These are phyloP conservation scores for Camellia sinensis DNA, from an alignment of 148 eudicot genomes.

Conservation along the genomic window DNA sequence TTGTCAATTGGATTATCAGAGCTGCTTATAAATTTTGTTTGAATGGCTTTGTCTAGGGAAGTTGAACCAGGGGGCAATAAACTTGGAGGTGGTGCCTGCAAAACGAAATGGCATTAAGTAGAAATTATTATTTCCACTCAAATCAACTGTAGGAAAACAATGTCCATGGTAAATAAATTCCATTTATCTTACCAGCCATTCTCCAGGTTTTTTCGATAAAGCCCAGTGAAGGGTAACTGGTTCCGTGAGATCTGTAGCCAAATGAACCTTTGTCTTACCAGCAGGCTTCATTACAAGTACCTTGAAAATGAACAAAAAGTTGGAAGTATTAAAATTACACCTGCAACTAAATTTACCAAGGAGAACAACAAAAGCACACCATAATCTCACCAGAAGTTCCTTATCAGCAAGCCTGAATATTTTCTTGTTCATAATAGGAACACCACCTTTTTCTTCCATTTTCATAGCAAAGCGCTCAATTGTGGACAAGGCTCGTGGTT, in stretches of 20 bases:
- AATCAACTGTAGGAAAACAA: neutral
- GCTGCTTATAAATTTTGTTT: constrained; percentile 55
- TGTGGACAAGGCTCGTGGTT: constrained; percentile 55
- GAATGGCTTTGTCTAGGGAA: constrained; percentile 54
- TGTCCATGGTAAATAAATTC: constrained; percentile 1
- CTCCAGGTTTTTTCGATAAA: constrained; percentile 62
- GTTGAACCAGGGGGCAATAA: constrained; percentile 72
- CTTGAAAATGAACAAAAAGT: constrained; percentile 29
- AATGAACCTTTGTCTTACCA: constrained; percentile 52
- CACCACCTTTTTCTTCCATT: constrained; percentile 53
- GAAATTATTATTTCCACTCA: neutral
- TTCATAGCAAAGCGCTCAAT: constrained; percentile 53
- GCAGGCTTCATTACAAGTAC: constrained; percentile 67
- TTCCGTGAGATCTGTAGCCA: constrained; percentile 67
- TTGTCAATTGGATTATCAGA: constrained; percentile 44
- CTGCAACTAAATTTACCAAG: neutral
- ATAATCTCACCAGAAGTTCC: constrained; percentile 79
- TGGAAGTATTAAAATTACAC: constrained; percentile 11
- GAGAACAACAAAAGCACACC: neutral
- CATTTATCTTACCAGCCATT: constrained; percentile 72
- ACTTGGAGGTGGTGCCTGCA: constrained; percentile 71
- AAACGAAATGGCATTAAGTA: neutral
- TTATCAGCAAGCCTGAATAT: constrained; percentile 55
- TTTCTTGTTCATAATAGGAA: constrained; percentile 46
- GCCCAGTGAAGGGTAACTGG: constrained; percentile 94